These are phyloP conservation scores for Aspergillus clavatus DNA, from an alignment of 2,329 filamentous ascomycete genomes.

Conservation along the genomic window DNA sequence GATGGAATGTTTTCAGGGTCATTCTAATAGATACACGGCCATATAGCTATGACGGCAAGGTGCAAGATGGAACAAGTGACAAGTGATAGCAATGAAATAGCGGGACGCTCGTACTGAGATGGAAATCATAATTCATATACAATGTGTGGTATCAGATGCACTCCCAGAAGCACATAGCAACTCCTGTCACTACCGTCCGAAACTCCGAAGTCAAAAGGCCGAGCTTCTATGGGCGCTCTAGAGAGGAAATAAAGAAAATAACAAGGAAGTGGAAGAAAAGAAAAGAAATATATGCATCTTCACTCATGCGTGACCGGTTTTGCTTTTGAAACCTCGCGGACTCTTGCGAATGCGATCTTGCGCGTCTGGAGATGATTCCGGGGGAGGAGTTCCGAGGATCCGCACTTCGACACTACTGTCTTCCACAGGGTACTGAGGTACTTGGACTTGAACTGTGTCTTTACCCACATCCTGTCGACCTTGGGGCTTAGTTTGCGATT, in stretches of 20 bases:
- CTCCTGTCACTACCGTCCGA: slow-evolving; percentile 2
- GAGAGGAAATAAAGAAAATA: slow-evolving; percentile 7
- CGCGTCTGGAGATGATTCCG: background rate
- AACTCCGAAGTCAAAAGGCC: background rate
- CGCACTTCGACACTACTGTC: slow-evolving; percentile 18
- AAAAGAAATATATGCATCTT: background rate
- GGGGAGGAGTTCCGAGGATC: slow-evolving; percentile 24
- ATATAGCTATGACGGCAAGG: background rate
- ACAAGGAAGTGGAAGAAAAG: slow-evolving; percentile 2
- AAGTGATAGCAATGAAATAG: background rate
- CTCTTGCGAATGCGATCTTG: background rate
- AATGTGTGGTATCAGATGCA: slow-evolving; percentile 23
- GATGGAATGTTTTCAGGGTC: background rate
- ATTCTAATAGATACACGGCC: background rate
- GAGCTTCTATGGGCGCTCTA: background rate
- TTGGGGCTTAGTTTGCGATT: background rate
- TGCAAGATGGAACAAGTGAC: background rate
- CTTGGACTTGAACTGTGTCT: background rate
- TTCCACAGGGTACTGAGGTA: background rate
- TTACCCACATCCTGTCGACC: background rate
- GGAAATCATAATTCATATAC: slow-evolving; percentile 5
- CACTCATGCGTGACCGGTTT: background rate
- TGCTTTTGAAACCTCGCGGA: slow-evolving; percentile 1
- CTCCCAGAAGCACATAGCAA: slow-evolving; percentile 6
- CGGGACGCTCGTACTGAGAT: background rate